Base-by-base conservation (phyloP, 805 yeast species). In the Candida krabiensis region DNA sequence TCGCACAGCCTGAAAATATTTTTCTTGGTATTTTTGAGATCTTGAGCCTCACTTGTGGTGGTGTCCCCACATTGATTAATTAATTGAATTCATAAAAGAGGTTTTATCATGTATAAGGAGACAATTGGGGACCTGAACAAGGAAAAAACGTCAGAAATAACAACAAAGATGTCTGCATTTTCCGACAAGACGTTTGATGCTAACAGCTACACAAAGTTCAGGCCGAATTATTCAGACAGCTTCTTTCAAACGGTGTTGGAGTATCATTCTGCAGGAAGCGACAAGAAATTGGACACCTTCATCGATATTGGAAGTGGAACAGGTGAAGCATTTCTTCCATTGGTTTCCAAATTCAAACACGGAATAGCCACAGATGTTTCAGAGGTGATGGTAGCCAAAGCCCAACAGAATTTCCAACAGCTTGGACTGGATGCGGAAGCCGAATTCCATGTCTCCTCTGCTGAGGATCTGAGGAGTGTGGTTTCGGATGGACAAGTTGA, bases 221-320 rank as follows among this genome's bases (percentile, higher is more conserved):
- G 96, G 34, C 96, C 96, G 1, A 60, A 73, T 0, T 87, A 87
- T 49, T 86, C 89, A 0, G 52, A 49, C 4, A 46, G 55, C 4
- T 70, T 83, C 37, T 81, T 70, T 51, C 53, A 67, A 1, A 55
- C 58, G 21, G 21, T 59, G 5, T 62, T 53, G 64, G 61, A 51
- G 1, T 80, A 76, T 53, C 54, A 55, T 12, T 13, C 13, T 9
- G 14, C 17, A 16, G 28, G 7, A 9, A 26, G 22, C 3, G 28
- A 13, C 23, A 47, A 34, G 27, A 35, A 21, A 12, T 61, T 58
- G 4, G 56, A 49, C 2, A 74, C 79, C 3, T 25, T 86, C 19
- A 25, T 57, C 13, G 96, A 88, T 61, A 49, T 74, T 30, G 81
- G 82, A 0, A 72, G 79, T 46, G 81, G 80, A 0, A 73, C 80